Conservation (phyloP, 257 asterid genomes). For the Salvia splendens region DNA sequence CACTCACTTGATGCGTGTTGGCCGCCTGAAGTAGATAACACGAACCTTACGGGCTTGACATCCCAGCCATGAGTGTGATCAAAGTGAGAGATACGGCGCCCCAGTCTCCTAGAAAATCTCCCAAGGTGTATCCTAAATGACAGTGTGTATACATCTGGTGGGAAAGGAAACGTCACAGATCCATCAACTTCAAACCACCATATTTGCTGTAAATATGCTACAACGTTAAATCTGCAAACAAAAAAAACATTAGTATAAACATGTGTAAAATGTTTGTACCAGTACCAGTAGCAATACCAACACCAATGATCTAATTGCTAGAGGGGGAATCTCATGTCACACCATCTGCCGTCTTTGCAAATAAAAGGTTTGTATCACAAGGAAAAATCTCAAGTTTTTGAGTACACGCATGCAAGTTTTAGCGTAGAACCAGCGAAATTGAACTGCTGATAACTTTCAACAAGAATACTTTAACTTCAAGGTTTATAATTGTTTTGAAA, state of each 20-base stretch:
- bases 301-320: too few species aligned
- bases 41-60: slow-evolving; percentile 76
- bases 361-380: not conserved
- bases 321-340: too few species aligned
- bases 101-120: slow-evolving; percentile 71
- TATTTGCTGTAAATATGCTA: slow-evolving; percentile 92
- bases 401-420: not conserved
- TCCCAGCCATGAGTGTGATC: slow-evolving; percentile 97
- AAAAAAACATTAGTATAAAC: slow-evolving; percentile 15
- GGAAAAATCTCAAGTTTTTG: not conserved
- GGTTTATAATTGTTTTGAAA: slow-evolving; percentile 11
- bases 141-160: slow-evolving; percentile 76
- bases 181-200: slow-evolving; percentile 99
- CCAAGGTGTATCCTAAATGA: slow-evolving; percentile 89
- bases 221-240: slow-evolving; percentile 68
- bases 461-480: not conserved
- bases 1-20: slow-evolving; percentile 75
- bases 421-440: not conserved
- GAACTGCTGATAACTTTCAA: slow-evolving; percentile 5
- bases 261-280: slow-evolving; percentile 1
- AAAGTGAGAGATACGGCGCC: slow-evolving; percentile 74
- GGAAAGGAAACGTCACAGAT: slow-evolving; percentile 72
- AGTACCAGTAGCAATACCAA: slow-evolving; percentile 14
- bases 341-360: slow-evolving; percentile 1
- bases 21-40: slow-evolving; percentile 81